phyloP scores from a whole-genome alignment of 805 yeast genomes.

The Pichia membranifaciens region DNA sequence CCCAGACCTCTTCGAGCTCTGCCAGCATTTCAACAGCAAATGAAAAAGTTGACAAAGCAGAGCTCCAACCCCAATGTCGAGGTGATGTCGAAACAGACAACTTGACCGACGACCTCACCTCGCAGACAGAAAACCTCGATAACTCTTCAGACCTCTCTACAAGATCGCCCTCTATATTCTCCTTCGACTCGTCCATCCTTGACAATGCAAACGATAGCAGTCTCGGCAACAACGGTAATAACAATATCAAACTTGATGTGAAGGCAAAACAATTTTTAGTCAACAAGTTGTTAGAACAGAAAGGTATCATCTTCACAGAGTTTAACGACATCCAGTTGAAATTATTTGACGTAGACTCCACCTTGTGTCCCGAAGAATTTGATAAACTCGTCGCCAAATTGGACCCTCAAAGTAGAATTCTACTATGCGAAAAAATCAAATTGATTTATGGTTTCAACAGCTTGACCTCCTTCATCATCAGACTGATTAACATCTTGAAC shows the following conservation, averaged over 20 bases:
- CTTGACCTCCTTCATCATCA: conserved; percentile 21
- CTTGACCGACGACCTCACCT: neutral
- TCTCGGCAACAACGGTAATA: neutral
- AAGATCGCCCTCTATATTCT: conserved; percentile 1
- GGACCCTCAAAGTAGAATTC: conserved; percentile 16
- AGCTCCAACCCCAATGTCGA: no score
- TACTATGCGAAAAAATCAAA: conserved; percentile 26
- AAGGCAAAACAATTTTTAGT: conserved; percentile 12
- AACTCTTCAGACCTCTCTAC: neutral
- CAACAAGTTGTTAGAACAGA: conserved; percentile 18
- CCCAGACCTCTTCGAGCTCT: neutral
- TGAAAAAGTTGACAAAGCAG: no score
- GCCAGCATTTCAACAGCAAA: neutral
- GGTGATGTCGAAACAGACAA: neutral
- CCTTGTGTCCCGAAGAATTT: conserved; percentile 22
- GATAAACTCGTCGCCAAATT: conserved; percentile 16
- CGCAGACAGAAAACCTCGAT: neutral
- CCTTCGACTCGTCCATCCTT: conserved; percentile 8
- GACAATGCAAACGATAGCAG: neutral
- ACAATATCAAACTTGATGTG: neutral
- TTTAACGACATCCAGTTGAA: conserved; percentile 23
- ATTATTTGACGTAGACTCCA: conserved; percentile 27
- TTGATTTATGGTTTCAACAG: conserved; percentile 24
- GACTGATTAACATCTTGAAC: conserved; percentile 20
- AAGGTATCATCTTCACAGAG: conserved; percentile 26